Base-by-base conservation (phyloP, 2,329 filamentous ascomycete species). In the Pyrenophora graminea region DNA sequence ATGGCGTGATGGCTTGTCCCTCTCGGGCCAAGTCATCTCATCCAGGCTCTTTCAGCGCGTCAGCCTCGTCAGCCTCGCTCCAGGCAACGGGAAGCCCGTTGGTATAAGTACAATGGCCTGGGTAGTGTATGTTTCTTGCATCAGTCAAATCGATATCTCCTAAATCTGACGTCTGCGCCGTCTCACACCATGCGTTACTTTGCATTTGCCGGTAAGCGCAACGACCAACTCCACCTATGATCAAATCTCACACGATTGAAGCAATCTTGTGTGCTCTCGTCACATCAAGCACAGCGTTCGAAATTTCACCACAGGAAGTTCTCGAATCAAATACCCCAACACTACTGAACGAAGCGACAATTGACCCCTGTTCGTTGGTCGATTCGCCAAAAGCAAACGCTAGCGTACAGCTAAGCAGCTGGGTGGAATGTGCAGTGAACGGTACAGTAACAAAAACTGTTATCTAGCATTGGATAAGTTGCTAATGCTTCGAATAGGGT, bases 341-440 rank as follows among this genome's bases (percentile, higher is more conserved):
- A 18, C 18, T 48, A n/a, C 39, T 42, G 10, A 17, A 25, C 17
- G 51, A 49, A 33, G 4, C 41, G 13, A 23, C 17, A 1, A 25
- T 54, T 18, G 49, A 70, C 39, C 66, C 68, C 7, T 70, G 68
- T 48, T 39, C 54, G 18, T 45, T 68, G 4, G 62, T 56, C 12
- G 56, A 66, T 21, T 61, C 59, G 1, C 46, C 55, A 2, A 48
- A 18, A 21, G 63, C 53, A 8, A 70, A 70, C 46, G 61, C 65
- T 23, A 67, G 63, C 38, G 53, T 68, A 5, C 64, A 68, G 39
- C 55, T 71, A 4, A 59, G 57, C 13, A 68, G 54, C 34, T 71
- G 68, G 68, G 21, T 69, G 10, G 65, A 69, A 51, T 71, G 68
- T 33, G 63, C 66, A 18, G 59, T 67, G 2, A 71, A 71, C 33